Conservation (phyloP, 345 rosid species). For the Durio zibethinus region DNA sequence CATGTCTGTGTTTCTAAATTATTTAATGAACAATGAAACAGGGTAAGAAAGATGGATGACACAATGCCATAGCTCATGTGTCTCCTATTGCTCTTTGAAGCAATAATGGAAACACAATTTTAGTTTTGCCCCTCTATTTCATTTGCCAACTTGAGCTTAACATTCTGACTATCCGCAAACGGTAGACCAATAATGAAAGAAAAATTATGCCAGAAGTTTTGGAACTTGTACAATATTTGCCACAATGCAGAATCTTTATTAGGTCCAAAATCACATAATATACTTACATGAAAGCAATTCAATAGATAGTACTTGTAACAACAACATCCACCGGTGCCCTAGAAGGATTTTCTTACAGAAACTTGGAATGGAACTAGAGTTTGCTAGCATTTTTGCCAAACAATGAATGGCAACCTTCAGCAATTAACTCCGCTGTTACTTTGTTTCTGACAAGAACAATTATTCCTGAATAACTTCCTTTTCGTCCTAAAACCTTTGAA, state of each 20-base stretch:
- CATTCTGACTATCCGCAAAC: not conserved
- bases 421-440: conserved; percentile 69
- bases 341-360: not conserved
- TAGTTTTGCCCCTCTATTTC: not conserved
- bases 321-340: not conserved
- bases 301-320: not conserved
- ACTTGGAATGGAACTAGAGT: conserved; percentile 35
- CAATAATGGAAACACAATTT: not conserved
- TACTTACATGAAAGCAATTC: not conserved
- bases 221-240: not conserved
- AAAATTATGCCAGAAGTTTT: not conserved
- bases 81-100: not conserved
- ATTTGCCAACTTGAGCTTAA: not conserved
- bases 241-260: not conserved
- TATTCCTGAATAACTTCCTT: conserved; percentile 70
- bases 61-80: not conserved
- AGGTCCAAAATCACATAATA: not conserved
- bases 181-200: not conserved
- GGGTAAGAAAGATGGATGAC: not conserved
- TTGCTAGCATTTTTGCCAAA: conserved; percentile 65
- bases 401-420: conserved; percentile 93
- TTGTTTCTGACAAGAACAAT: conserved; percentile 65
- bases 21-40: not conserved
- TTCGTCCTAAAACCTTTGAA: conserved; percentile 60
- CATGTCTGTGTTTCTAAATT: not conserved